phyloP scores from a whole-genome alignment of 495 filamentous ascomycete genomes.

The Cryomyces minteri region DNA sequence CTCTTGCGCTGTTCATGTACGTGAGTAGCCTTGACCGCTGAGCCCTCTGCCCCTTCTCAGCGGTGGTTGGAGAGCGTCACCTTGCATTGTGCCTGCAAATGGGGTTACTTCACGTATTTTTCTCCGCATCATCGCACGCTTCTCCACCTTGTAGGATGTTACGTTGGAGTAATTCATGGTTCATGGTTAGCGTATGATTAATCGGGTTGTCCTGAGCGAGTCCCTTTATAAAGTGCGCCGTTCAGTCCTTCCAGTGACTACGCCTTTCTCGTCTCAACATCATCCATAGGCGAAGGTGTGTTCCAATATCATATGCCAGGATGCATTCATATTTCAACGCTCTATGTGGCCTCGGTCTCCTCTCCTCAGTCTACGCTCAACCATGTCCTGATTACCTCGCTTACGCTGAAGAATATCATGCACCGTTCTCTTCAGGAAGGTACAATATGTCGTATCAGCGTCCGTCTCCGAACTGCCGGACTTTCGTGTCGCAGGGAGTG shows the following conservation, averaged over 20 bases:
- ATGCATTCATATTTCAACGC: neutral
- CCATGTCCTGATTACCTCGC: constrained; percentile 21
- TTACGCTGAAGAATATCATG: constrained; percentile 18
- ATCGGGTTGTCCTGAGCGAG: too few relatives aligned
- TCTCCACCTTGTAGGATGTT: too few relatives aligned
- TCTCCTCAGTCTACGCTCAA: neutral
- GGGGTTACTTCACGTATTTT: neutral
- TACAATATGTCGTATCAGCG: constrained; percentile 36
- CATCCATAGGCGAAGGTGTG: neutral
- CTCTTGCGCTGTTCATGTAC: too few relatives aligned
- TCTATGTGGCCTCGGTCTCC: neutral
- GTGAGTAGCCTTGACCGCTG: neutral
- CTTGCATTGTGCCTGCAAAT: neutral
- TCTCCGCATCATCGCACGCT: too few relatives aligned
- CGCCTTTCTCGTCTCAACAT: too few relatives aligned
- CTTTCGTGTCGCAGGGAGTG: constrained; percentile 36
- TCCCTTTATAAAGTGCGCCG: too few relatives aligned
- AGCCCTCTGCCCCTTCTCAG: neutral
- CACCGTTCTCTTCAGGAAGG: constrained; percentile 18
- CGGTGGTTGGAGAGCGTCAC: neutral
- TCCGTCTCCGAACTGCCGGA: constrained; percentile 36
- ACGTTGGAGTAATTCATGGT: too few relatives aligned
- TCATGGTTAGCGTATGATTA: too few relatives aligned
- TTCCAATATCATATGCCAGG: neutral
- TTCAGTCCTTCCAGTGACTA: too few relatives aligned